Base-by-base conservation (phyloP, 2,329 filamentous ascomycete genomes). In the Aspergillus flavus region DNA sequence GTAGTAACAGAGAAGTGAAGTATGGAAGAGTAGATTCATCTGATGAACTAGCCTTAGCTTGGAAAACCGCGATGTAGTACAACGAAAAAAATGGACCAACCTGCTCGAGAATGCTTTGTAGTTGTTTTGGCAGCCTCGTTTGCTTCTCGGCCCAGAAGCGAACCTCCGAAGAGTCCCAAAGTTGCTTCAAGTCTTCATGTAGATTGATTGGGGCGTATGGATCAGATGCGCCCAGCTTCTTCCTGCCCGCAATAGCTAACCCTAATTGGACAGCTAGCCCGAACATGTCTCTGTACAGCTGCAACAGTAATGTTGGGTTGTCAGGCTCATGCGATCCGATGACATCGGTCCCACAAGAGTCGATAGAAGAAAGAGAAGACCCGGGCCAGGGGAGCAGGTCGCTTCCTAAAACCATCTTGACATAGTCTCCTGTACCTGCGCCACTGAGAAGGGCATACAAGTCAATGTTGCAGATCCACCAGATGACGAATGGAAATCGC, bases 401-500 rank as follows among this genome's bases (percentile, higher is more conserved):
- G 63, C 82, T 74, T 57, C 81, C 77, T 34, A 85, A 71, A 64
- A 84, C 77, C 1, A 78, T 76, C n/a, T 77, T 76, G 9, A 84
- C 75, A 69, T 86, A 85, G 16, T 82, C 79, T 55, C 85, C 84
- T 0, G 73, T 79, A 3, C 84, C 84, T 48, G 80, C 81, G 14
- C 83, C 84, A 59, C 83, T 83, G 54, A 87, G 70, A 36, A 85
- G 78, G 16, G 84, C 84, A 66, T 86, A 82, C n/a, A 85, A 75
- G 67, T 87, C 86, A 52, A 87, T 81, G 61, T 80, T 80, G 67
- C 81, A 82, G 43, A 86, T 79, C 72, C 80, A 82, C 84, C 85
- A 86, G 19, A 86, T 71, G 6, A 87, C 78, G 66, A 83, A 84
- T 2, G 81, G 80, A 63, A 82, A 82, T 32, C 77, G 76, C 64